Conservation (phyloP, 2,329 filamentous ascomycete species). For the Exophiala lecanii-corni region DNA sequence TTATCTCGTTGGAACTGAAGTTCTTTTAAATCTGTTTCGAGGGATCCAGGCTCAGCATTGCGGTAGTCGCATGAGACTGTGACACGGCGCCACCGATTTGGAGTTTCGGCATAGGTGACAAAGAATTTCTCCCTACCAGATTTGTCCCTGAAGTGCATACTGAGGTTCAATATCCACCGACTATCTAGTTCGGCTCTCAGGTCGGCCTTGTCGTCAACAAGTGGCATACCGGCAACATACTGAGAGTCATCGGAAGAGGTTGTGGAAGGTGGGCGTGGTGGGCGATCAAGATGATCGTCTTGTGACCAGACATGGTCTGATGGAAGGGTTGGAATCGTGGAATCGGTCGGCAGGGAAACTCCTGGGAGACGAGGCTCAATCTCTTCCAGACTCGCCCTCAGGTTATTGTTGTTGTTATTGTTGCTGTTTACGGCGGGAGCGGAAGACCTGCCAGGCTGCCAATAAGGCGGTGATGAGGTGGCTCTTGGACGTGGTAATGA, state of each 20-base stretch:
- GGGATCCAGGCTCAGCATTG: conserved; percentile 69
- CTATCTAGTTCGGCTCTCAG: conserved; percentile 78
- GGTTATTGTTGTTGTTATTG: too few relatives aligned
- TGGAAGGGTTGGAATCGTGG: conserved; percentile 24
- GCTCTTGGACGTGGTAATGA: conserved; percentile 38
- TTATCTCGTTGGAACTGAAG: conserved; percentile 87
- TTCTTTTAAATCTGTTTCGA: conserved; percentile 75
- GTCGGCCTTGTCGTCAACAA: conserved; percentile 31
- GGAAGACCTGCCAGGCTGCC: conserved; percentile 35
- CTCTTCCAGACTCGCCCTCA: conserved; percentile 13
- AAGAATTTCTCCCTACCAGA: conserved; percentile 97
- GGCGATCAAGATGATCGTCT: conserved; percentile 24
- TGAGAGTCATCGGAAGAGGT: conserved; percentile 33
- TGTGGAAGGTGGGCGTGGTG: conserved; percentile 41
- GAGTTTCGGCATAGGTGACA: conserved; percentile 81
- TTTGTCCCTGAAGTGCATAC: conserved; percentile 95
- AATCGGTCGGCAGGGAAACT: conserved; percentile 6
- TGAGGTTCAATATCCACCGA: conserved; percentile 93
- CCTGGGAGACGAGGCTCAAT: background rate
- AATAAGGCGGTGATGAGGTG: conserved; percentile 37
- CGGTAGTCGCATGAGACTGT: conserved; percentile 94
- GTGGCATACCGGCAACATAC: conserved; percentile 32
- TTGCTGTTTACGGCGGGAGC: conserved; percentile 29
- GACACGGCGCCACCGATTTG: conserved; percentile 76
- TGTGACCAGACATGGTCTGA: conserved; percentile 17